Evolutionary conservation across 2,329 filamentous ascomycete genomes (phyloP), one percentile per base, ranked within the genome.

Genomic region (Sclerotiophoma versabilis): DNA sequence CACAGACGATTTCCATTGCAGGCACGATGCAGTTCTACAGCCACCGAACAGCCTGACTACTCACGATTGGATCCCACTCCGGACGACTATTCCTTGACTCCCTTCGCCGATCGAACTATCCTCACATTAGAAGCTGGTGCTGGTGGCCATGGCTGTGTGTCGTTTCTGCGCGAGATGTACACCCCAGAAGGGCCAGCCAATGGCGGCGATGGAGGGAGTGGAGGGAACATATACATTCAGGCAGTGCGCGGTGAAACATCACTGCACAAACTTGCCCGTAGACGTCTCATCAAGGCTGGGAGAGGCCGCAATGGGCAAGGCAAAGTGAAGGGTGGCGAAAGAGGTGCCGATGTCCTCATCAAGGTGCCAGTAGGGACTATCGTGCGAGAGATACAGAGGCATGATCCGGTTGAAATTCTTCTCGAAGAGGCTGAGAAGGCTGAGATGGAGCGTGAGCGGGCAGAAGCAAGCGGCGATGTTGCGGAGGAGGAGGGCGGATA

Each of bases 341-440:
- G 92, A 60, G 95, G 95, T 43, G 88, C 93, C 12, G 95, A 99
- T 74, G 76, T 97, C 5, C 80, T 98, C 66, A 86, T 99, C 58
- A 89, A 90, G 26, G 95, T 99, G 0, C 95, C 95, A 0, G 90
- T 98, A 5, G 95, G 95, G 4, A 99, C 95, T 0, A 87, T 99
- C 2, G 83, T 99, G 3, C 84, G 91, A 26, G 95, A 99, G 76
- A 77, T 97, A 3, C 85, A 86, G 61, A 83, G 95, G 30, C 79
- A 87, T 47, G 93, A 98, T 70, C 92, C 92, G 0, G 80, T 90
- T 5, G 84, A 84, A 8, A 87, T 92, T 45, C 89, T 92, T 66
- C 80, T 86, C 39, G 58, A 71, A 17, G 60, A 71, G 53, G 62
- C 69, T 50, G 53, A 70, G 55, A 60, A 63, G 50, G 75, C 57